phyloP scores from a whole-genome alignment of 192 early-diverging fungal species.

The Rhizoclosmatium sp. region DNA sequence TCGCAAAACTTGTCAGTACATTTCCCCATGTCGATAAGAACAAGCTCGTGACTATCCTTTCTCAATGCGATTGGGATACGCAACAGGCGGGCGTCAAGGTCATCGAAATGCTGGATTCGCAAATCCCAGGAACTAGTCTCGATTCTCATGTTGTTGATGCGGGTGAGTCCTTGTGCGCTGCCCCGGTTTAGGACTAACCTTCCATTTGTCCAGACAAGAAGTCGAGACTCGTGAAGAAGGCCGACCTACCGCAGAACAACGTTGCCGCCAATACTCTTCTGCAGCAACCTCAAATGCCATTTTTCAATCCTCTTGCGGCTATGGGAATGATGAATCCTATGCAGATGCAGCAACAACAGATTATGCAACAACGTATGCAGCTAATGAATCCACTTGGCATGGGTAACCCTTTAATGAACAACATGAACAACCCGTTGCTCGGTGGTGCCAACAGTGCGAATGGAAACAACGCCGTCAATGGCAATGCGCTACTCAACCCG shows the following conservation, averaged over 20 bases:
- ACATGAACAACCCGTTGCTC: no score
- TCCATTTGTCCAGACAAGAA: not conserved
- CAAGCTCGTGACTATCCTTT: constrained; percentile 5
- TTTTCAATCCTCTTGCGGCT: not conserved
- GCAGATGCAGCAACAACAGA: not conserved
- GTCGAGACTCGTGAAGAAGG: constrained; percentile 19
- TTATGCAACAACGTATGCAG: not conserved
- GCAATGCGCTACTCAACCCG: no score
- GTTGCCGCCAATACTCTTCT: no score
- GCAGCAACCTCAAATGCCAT: not conserved
- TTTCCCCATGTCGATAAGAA: constrained; percentile 20
- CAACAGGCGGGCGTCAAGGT: not conserved
- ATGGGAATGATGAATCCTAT: not conserved
- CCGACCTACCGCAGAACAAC: not conserved
- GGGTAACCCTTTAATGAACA: no score
- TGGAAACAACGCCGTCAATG: no score
- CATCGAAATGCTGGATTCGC: not conserved
- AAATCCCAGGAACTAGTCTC: not conserved
- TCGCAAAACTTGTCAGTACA: constrained; percentile 22
- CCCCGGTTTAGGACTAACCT: not conserved
- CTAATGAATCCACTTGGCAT: not conserved
- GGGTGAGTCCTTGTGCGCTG: not conserved
- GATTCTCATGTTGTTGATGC: not conserved
- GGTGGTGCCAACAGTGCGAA: no score
- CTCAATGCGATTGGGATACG: constrained; percentile 7